Evolutionary conservation across 2,329 filamentous ascomycete genomes (phyloP), one percentile per base, ranked within the genome.

Genomic region (Neofusicoccum kwambonambiense): DNA sequence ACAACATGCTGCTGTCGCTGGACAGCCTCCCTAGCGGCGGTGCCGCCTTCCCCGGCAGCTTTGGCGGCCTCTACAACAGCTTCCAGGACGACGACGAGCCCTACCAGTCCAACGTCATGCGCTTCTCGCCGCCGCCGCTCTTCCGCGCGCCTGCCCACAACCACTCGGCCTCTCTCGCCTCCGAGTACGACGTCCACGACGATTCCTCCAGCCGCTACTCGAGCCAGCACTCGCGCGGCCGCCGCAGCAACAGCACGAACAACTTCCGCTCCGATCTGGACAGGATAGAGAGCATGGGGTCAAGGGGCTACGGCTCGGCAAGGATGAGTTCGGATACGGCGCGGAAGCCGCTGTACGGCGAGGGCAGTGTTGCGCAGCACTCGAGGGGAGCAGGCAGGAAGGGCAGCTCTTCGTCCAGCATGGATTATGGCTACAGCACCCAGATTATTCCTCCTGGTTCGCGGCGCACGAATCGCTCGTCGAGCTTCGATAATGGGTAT

Each of bases 1-100:
- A 95, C 78, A 96, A 97, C 77, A 95, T 99, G 90, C 87, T 98
- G 67, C 83, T 95, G 69, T 97, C 93, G 45, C 88, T 99, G 68
- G 94, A 97, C 78, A 90, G 94, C 77, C 72, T 77, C 56, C 69
- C 74, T 1, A 89, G 85, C 19, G 83, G 70, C 41, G 68, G 74
- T 2, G 70, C 64, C 65, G 66, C 73, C 12, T 73, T 77, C 42
- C 75, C 75, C 3, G 62, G 65, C 52, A 67, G 67, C 17, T 66
- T 69, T 35, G 67, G 68, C 34, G 66, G 67, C n/a, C 69, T 71
- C 22, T 72, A 79, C 67, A 77, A 79, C 22, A 75, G 74, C 56
- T 78, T 79, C 45, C 71, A 73, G 65, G 75, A 78, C 47, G 74
- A 77, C 56, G 79, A 81, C 67, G 73, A 76, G 70, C 74, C 76